phyloP scores from a whole-genome alignment of 192 early-diverging fungal genomes.

The Backusella sp. region DNA sequence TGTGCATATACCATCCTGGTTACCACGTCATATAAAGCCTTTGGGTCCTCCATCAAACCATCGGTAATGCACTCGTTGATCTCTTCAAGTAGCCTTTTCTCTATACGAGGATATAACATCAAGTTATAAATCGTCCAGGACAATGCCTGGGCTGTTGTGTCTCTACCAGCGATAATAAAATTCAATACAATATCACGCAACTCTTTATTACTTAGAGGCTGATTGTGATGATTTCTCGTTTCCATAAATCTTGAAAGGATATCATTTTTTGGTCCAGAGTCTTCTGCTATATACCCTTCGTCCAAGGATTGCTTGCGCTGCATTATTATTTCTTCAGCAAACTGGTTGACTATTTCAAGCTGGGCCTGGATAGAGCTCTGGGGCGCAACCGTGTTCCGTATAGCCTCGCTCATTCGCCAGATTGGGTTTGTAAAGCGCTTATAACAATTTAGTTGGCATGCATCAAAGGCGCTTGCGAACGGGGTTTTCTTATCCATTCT shows the following conservation, averaged over 20 bases:
- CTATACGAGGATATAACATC: conserved; percentile 34
- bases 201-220: conserved; percentile 13
- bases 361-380: conserved; percentile 11
- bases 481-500: conserved; percentile 30
- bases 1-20: conserved; percentile 35
- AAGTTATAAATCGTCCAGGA: conserved; percentile 50
- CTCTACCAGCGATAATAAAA: conserved; percentile 31
- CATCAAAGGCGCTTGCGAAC: conserved; percentile 52
- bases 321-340: conserved; percentile 22
- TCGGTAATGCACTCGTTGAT: conserved; percentile 15
- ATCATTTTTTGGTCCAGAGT: conserved; percentile 10
- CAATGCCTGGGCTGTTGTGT: conserved; percentile 45
- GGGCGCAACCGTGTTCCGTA: background rate
- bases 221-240: conserved; percentile 10
- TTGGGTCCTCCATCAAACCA: conserved; percentile 19
- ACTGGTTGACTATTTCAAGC: conserved; percentile 14
- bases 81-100: conserved; percentile 42
- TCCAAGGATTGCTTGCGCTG: conserved; percentile 13
- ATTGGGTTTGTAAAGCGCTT: conserved; percentile 12
- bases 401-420: background rate
- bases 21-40: conserved; percentile 22
- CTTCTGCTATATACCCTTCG: background rate
- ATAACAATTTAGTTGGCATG: conserved; percentile 31
- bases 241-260: conserved; percentile 29
- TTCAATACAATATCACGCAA: conserved; percentile 30